Conservation (phyloP, 2,329 filamentous ascomycete genomes). For the Sphaceloma murrayae region DNA sequence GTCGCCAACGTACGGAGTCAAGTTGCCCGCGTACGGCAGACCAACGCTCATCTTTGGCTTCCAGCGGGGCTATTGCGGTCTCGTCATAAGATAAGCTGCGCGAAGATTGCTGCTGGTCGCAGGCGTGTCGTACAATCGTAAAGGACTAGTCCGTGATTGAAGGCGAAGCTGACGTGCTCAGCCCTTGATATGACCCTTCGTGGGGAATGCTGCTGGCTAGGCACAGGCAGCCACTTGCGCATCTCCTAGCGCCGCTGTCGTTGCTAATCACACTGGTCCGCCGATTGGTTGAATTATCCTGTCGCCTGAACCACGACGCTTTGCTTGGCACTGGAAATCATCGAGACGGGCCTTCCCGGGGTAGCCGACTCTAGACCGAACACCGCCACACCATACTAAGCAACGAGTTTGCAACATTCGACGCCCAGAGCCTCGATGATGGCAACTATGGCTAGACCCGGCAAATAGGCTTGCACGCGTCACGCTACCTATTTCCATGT, state of each 20-base stretch:
- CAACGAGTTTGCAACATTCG: no score
- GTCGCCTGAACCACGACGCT: constrained; percentile 12
- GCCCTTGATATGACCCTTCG: not conserved
- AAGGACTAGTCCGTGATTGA: not conserved
- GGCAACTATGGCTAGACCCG: no score
- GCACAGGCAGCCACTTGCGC: constrained; percentile 11
- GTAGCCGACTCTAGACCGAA: no score
- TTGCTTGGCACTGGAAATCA: constrained; percentile 13
- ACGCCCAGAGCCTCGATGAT: no score
- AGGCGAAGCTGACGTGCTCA: not conserved
- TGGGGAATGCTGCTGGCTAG: constrained; percentile 11
- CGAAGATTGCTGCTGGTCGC: not conserved
- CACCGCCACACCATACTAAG: no score
- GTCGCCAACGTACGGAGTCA: constrained; percentile 12
- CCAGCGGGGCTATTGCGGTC: constrained; percentile 1
- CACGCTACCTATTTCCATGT: no score
- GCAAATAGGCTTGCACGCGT: no score
- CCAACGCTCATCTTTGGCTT: constrained; percentile 14
- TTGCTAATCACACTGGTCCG: not conserved
- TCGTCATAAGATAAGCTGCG: not conserved
- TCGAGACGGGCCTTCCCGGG: no score
- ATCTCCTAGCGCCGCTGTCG: not conserved
- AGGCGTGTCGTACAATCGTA: not conserved
- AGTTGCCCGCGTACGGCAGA: constrained; percentile 8
- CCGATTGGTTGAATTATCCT: constrained; percentile 13